These are phyloP conservation scores for Fusarium sarcochroum DNA, from an alignment of 2,329 filamentous ascomycete species.

Conservation along the genomic window DNA sequence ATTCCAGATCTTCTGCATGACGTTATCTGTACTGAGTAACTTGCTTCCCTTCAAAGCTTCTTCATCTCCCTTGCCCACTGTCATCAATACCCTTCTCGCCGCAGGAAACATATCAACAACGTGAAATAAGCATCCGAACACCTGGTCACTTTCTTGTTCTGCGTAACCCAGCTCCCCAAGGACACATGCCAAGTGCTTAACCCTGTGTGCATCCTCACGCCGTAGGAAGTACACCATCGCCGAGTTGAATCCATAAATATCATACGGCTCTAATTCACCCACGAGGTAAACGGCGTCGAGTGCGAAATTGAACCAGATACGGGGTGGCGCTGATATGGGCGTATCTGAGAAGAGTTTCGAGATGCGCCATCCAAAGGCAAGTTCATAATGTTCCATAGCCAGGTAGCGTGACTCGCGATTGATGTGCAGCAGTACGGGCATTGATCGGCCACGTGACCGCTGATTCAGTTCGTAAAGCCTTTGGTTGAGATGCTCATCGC, in stretches of 20 bases:
- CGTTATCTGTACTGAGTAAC: conserved; percentile 52
- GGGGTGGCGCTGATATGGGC: conserved; percentile 54
- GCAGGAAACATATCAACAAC: conserved; percentile 61
- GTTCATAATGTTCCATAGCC: conserved; percentile 61
- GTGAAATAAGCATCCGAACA: conserved; percentile 64
- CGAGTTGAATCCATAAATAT: conserved; percentile 61
- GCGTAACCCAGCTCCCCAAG: conserved; percentile 62
- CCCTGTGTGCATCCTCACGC: conserved; percentile 59
- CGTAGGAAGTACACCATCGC: conserved; percentile 65
- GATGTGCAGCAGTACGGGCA: conserved; percentile 61
- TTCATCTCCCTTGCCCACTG: conserved; percentile 57
- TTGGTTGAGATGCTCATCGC: conserved; percentile 47
- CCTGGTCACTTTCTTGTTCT: conserved; percentile 59
- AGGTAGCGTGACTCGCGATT: conserved; percentile 60
- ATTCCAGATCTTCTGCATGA: conserved; percentile 64
- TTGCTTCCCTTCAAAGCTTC: conserved; percentile 51
- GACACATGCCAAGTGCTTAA: conserved; percentile 60
- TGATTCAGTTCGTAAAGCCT: conserved; percentile 49
- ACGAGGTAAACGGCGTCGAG: conserved; percentile 63
- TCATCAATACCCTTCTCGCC: conserved; percentile 56
- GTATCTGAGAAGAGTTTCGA: conserved; percentile 57
- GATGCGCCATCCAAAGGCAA: conserved; percentile 62
- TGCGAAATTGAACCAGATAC: conserved; percentile 64
- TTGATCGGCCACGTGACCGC: conserved; percentile 45
- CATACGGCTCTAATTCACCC: conserved; percentile 64